Evolutionary conservation across 2,329 filamentous ascomycete genomes (phyloP), one percentile per base, ranked within the genome.

Genomic region (Hymenoscyphus fructigenus): DNA sequence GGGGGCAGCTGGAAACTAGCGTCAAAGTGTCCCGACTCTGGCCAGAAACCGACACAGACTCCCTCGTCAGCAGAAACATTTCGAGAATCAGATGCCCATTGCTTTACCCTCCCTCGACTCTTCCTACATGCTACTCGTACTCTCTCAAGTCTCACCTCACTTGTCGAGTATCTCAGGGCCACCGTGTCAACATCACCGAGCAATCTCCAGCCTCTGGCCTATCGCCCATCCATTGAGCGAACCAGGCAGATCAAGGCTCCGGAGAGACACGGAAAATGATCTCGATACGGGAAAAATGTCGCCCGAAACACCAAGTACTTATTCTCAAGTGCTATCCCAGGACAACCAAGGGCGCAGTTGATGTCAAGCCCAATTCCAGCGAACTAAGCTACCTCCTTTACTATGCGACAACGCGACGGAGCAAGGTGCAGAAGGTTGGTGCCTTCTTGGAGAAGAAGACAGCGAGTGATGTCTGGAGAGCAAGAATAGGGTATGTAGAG

Each of bases 381-480:
- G 95, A 99, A 82, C 87, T 99, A 68, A 96, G 92, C 79, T 98
- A 98, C 77, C 86, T 99, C 69, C 87, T 98, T 62, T 98, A 96
- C 84, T 98, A 99, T 82, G 93, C 92, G 67, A 96, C 91, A 76
- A 97, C 93, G 72, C 91, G 94, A 66, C 89, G 92, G 70, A 94
- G 91, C 79, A 99, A 98, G 84, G 88, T 98, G 72, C 92, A 95
- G 75, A 99, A 99, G 80, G 93, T 99, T 71, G 93, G 92, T 77
- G 88, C 88, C 72, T 99, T 97, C 76, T 84, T 99, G 69, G 93
- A 98, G 81, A 96, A 94, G 83, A 92, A 94, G 81, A 95, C 92
- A 26, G 91, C 91, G 67, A 90, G 88, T 75, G 95, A 99, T 81
- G 92, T 97, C 70, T 96, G 90, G 87, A 91, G 91, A 75, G 85